Evolutionary conservation across 2,329 filamentous ascomycete genomes (phyloP), one percentile per base, ranked within the genome.

Genomic region (Verticillium nubilum): DNA sequence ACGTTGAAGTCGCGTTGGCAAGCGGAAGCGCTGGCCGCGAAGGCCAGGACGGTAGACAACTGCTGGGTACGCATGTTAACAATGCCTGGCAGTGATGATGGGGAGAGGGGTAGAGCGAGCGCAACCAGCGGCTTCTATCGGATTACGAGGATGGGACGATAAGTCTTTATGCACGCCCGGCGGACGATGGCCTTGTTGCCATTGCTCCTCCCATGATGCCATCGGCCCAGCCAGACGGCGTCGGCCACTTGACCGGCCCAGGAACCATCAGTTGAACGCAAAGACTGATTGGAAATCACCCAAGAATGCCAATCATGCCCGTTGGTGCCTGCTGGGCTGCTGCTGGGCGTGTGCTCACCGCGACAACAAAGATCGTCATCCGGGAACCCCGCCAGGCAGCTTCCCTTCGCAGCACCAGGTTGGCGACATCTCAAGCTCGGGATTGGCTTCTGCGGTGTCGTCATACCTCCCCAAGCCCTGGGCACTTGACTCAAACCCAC

Each of bases 1-100:
- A 67, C 28, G 13, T 68, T 59, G 4, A 73, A 61, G 57, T 73
- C 71, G 10, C 67, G 67, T 58, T 69, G 65, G 25, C 71, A 73
- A 17, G 68, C 70, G n/a, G 60, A 64, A 19, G 58, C 68, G 26
- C 68, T 62, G 12, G 64, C 63, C 27, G 62, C 61, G 12, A 67
- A 60, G 29, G 65, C 66, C 31, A 72, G 52, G 12, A 53, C 53
- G 10, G 57, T 9, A 4, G 29, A 54, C 33, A 63, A 52, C 19
- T 59, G 57, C 37, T 52, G 37, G 37, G 42, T 57, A 2, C 42
- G 56, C 56, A 57, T 57, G 15, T 5, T 52, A 4, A 25, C 29
- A 15, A 6, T 29, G 26, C 52, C 52, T 15, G 3, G 26, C 12
- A 19, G 27, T 27, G 42, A 29, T 12, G 15, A 19, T 17, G n/a